These are phyloP conservation scores for Protomyces macrosporus DNA, from an alignment of 1,139 yeast species.

Conservation along the genomic window DNA sequence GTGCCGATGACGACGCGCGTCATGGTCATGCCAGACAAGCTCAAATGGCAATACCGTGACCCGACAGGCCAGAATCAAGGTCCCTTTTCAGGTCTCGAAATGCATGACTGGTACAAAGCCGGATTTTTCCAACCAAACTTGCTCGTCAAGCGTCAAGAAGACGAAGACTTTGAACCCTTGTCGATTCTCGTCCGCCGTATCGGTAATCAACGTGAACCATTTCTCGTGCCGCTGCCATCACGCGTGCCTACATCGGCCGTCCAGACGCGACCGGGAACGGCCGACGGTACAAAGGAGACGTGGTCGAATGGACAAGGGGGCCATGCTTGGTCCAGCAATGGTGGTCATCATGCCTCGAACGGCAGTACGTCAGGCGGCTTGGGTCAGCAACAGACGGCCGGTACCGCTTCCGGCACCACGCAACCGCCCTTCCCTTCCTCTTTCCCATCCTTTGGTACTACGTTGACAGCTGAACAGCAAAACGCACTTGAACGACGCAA, in stretches of 20 bases:
- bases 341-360: neutral
- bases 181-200: conserved; percentile 39
- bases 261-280: conserved; percentile 13
- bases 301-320: conserved; percentile 6
- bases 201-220: conserved; percentile 55
- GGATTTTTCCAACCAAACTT: conserved; percentile 58
- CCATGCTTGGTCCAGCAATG: conserved; percentile 19
- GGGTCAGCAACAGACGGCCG: neutral
- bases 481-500: conserved; percentile 29
- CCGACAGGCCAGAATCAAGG: conserved; percentile 70
- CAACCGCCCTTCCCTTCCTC: conserved; percentile 29
- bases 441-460: conserved; percentile 28
- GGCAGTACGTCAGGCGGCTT: neutral
- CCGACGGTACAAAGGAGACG: conserved; percentile 10
- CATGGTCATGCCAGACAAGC: conserved; percentile 26
- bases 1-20: conserved; percentile 27
- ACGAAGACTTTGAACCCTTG: conserved; percentile 37
- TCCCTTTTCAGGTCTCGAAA: conserved; percentile 65
- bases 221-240: conserved; percentile 51
- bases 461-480: conserved; percentile 28
- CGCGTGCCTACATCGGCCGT: conserved; percentile 8
- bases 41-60: conserved; percentile 64
- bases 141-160: conserved; percentile 50
- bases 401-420: neutral
- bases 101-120: conserved; percentile 72